Percentiles rank a stretch among this genome's conserved stretches.
phyloP scores from a whole-genome alignment of 306 rosid species.

The Ammopiptanthus mongolicus region DNA sequence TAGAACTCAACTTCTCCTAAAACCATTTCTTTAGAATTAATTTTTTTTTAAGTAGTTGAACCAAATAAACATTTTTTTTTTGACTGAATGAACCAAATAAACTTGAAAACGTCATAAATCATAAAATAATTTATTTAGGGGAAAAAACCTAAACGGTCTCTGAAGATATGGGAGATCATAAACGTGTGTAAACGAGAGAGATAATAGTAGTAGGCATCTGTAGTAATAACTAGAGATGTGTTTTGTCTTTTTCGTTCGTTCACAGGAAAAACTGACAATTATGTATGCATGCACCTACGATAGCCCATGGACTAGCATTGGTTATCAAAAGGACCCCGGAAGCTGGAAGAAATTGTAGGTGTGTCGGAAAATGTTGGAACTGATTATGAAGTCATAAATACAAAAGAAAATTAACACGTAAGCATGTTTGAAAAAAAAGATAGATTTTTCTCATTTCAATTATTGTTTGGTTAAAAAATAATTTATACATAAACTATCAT shows the following conservation, averaged over 20 bases:
- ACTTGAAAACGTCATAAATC: too few relatives aligned
- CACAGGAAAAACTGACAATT: not conserved
- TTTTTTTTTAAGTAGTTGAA: too few relatives aligned
- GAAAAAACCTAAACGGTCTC: too few relatives aligned
- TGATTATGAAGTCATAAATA: conserved; percentile 9
- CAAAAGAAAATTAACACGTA: not conserved
- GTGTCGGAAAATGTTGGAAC: conserved; percentile 29
- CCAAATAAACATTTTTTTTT: too few relatives aligned
- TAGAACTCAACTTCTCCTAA: too few relatives aligned
- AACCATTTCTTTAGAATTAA: too few relatives aligned
- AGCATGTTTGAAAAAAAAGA: too few relatives aligned
- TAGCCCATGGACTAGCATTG: not conserved
- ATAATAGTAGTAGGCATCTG: not conserved
- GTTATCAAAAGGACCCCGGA: not conserved
- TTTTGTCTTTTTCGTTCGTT: not conserved
- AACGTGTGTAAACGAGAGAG: not conserved
- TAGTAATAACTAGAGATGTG: not conserved
- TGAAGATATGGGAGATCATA: not conserved
- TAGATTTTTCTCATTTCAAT: too few relatives aligned
- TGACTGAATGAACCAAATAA: too few relatives aligned
- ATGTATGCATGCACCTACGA: conserved; percentile 16
- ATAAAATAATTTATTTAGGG: too few relatives aligned
- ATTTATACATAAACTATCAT: too few relatives aligned
- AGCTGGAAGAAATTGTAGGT: conserved; percentile 1
- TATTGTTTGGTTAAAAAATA: too few relatives aligned